Evolutionary conservation across 2,329 filamentous ascomycete genomes (phyloP).

Genomic region (Sclerotinia nivalis): DNA sequence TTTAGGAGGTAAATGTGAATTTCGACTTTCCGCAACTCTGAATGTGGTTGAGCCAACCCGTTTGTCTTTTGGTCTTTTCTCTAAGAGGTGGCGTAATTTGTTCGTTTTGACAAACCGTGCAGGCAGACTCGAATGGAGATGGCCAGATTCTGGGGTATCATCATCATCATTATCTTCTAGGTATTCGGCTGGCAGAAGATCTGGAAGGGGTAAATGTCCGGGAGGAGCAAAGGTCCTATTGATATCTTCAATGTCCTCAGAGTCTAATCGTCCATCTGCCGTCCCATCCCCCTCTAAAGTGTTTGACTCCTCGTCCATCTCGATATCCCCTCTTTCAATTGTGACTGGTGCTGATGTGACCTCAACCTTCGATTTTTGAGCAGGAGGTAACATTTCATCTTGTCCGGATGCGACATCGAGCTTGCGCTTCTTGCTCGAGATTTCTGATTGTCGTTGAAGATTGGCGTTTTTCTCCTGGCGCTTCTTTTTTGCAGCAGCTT

Average conservation of each 20-base stretch:
- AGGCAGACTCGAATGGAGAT: neutral
- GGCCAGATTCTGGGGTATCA: conserved; percentile 15
- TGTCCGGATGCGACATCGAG: conserved; percentile 17
- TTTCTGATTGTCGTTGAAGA: conserved; percentile 35
- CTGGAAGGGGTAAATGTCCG: conserved; percentile 30
- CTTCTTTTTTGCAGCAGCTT: conserved; percentile 35
- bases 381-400: conserved; percentile 19
- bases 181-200: conserved; percentile 38
- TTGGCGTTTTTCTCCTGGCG: conserved; percentile 36
- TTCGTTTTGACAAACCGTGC: conserved; percentile 35
- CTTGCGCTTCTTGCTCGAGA: conserved; percentile 35
- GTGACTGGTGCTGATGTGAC: neutral
- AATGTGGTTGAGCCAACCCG: conserved; percentile 38
- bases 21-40: conserved; percentile 33
- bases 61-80: conserved; percentile 38
- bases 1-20: conserved; percentile 37
- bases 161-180: conserved; percentile 35
- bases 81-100: conserved; percentile 34
- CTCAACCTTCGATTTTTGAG: conserved; percentile 20
- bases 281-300: conserved; percentile 21
- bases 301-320: conserved; percentile 20
- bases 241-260: conserved; percentile 17
- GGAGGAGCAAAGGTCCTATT: conserved; percentile 6
- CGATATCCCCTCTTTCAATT: neutral
- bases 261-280: conserved; percentile 17